Evolutionary conservation across 1,139 yeast genomes (phyloP).

Genomic region (Scheffersomyces segobiensis): DNA sequence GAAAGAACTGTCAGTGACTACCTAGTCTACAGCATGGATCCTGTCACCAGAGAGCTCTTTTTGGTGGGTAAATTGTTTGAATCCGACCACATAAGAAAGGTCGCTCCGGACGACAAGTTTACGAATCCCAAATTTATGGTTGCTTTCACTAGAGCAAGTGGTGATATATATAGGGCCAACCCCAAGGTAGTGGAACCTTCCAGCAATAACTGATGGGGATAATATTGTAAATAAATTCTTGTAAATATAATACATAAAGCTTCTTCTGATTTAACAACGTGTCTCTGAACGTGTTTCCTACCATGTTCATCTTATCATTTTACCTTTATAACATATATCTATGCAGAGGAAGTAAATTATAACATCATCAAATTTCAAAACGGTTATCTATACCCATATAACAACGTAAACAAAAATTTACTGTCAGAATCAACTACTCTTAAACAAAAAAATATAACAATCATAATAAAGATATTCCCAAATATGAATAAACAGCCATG

Average conservation of each 20-base stretch:
- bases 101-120: constrained; percentile 44
- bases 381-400: neutral
- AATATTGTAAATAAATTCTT: neutral
- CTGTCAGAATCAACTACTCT: neutral
- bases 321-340: neutral
- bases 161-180: constrained; percentile 43
- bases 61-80: constrained; percentile 85
- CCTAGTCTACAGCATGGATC: constrained; percentile 74
- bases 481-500: neutral
- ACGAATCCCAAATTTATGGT: constrained; percentile 18
- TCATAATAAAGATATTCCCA: neutral
- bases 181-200: constrained; percentile 8
- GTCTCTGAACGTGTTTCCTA: neutral
- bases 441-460: neutral
- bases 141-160: constrained; percentile 33
- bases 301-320: too few species aligned
- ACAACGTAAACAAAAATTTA: too few species aligned
- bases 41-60: constrained; percentile 62
- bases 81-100: constrained; percentile 45
- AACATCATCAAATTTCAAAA: neutral
- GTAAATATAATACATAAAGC: neutral
- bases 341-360: neutral
- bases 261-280: neutral
- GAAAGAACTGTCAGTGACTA: constrained; percentile 71
- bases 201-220: neutral